A percentile compares a stretch with the other conserved stretches of the same genome.
Evolutionary conservation across 2,329 filamentous ascomycete species (phyloP).

Genomic region (Aspergillus arachidicola): DNA sequence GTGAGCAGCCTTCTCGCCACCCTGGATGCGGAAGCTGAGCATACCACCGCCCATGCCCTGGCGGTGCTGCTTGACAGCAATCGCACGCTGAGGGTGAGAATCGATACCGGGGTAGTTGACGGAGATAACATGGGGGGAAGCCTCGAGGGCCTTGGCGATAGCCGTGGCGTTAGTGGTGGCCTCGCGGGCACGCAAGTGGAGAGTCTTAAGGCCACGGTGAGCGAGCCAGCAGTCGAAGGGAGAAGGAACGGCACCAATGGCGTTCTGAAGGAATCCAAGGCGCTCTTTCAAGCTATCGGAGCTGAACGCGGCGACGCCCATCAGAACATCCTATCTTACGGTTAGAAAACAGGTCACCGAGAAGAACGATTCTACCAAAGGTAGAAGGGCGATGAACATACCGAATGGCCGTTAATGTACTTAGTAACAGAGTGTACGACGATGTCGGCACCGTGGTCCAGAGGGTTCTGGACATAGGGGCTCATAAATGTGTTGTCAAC

Average conservation of each 20-base stretch:
- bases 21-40: conserved; percentile 92
- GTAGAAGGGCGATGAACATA: conserved; percentile 27
- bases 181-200: conserved; percentile 88
- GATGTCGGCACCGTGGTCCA: conserved; percentile 93
- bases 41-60: conserved; percentile 94
- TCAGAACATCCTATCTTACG: conserved; percentile 74
- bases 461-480: conserved; percentile 94
- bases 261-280: conserved; percentile 91
- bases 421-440: conserved; percentile 97
- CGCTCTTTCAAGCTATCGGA: conserved; percentile 74
- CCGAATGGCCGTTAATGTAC: conserved; percentile 94
- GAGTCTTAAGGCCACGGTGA: conserved; percentile 93
- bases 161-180: conserved; percentile 78
- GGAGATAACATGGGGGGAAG: conserved; percentile 77
- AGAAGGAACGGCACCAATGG: conserved; percentile 91
- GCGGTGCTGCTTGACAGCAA: conserved; percentile 89
- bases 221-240: conserved; percentile 98
- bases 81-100: conserved; percentile 81
- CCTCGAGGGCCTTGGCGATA: conserved; percentile 75
- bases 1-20: conserved; percentile 82
- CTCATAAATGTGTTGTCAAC: conserved; percentile 99
- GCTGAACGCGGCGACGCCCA: conserved; percentile 97
- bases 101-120: conserved; percentile 95
- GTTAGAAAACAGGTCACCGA: conserved; percentile 10
- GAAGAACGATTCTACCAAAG: not conserved